Conservation (phyloP, 2,329 filamentous ascomycete genomes). For the Exophiala viscosa region DNA sequence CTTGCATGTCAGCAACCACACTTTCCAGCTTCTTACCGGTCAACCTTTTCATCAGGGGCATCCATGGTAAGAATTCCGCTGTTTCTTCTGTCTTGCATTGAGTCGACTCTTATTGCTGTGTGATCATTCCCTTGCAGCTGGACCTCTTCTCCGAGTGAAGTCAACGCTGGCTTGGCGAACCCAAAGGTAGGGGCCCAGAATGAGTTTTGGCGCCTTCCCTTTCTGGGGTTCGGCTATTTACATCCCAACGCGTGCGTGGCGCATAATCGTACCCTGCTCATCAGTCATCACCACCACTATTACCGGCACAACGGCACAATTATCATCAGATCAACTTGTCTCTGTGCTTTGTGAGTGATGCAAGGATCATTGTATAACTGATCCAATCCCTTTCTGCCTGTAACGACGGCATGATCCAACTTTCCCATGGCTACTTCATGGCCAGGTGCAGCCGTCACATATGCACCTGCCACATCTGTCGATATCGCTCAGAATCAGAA, state of each 20-base stretch:
- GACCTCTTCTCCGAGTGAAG: neutral
- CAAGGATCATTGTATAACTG: no score
- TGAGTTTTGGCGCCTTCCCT: neutral
- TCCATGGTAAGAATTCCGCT: no score
- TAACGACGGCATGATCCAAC: neutral
- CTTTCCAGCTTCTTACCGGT: neutral
- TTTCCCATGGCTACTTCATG: constrained; percentile 12
- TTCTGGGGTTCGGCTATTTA: neutral
- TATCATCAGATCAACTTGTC: no score
- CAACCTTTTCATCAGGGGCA: no score
- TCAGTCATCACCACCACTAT: neutral
- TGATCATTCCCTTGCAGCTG: no score
- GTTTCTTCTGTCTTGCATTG: no score
- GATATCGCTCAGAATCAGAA: constrained; percentile 40
- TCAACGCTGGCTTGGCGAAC: neutral
- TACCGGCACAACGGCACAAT: neutral
- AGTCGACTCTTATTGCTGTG: no score
- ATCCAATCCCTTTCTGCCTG: no score
- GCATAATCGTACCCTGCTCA: neutral
- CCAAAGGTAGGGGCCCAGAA: neutral
- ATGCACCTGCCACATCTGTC: constrained; percentile 50
- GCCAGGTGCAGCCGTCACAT: constrained; percentile 41
- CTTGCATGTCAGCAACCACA: neutral
- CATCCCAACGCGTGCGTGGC: neutral
- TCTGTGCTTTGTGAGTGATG: no score